These are phyloP conservation scores for Gaeumannomyces sp. DNA, from an alignment of 2,329 filamentous ascomycete genomes.

Conservation along the genomic window DNA sequence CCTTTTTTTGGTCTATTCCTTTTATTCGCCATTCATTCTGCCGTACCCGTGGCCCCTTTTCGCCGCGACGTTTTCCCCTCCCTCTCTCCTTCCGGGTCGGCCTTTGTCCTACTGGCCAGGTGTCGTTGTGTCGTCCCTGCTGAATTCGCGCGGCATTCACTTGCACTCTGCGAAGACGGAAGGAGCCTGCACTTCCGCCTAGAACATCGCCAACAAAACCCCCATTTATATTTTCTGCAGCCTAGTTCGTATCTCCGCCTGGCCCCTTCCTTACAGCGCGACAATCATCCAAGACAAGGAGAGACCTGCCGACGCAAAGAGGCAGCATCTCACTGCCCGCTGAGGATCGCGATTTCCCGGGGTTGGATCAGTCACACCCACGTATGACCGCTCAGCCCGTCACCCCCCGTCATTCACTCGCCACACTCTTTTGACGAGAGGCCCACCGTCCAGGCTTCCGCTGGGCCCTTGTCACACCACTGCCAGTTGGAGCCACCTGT, in stretches of 20 bases:
- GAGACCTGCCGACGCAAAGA: background rate
- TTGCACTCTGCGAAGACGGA: slow-evolving; percentile 29
- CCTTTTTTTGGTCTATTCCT: slow-evolving; percentile 5
- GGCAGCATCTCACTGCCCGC: slow-evolving; percentile 12
- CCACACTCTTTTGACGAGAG: slow-evolving; percentile 17
- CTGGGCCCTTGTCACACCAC: slow-evolving; percentile 23
- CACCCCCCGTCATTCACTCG: slow-evolving; percentile 16
- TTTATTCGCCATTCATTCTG: slow-evolving; percentile 2
- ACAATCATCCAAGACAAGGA: slow-evolving; percentile 15
- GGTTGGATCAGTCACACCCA: slow-evolving; percentile 7
- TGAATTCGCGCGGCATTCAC: slow-evolving; percentile 29
- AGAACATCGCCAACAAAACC: slow-evolving; percentile 13
- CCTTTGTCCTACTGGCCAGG: slow-evolving; percentile 19
- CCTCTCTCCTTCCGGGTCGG: slow-evolving; percentile 11
- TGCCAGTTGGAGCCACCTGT: slow-evolving; percentile 29
- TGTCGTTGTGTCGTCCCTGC: slow-evolving; percentile 18
- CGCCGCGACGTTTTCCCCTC: slow-evolving; percentile 14
- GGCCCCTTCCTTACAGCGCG: background rate
- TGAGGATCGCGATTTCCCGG: slow-evolving; percentile 11
- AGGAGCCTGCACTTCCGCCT: slow-evolving; percentile 14
- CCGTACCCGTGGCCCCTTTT: slow-evolving; percentile 4
- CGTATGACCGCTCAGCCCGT: slow-evolving; percentile 10
- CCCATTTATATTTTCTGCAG: background rate
- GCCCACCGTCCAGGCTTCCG: slow-evolving; percentile 25
- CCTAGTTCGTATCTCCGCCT: background rate